Conservation (phyloP, 2,329 filamentous ascomycete species). For the Xylariaceae sp. region DNA sequence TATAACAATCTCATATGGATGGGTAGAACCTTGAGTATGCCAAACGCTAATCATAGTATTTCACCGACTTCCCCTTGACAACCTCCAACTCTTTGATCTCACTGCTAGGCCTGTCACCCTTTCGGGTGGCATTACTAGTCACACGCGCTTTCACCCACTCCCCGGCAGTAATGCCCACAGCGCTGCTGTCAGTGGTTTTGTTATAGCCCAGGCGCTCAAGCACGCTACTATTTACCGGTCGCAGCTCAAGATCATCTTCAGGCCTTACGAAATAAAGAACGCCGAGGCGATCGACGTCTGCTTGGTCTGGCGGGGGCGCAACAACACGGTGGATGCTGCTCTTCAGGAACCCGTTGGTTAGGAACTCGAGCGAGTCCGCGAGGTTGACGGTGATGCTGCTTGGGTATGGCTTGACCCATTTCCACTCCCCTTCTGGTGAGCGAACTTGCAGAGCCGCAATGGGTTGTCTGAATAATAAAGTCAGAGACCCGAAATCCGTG, state of each 20-base stretch:
- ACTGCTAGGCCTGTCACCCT: constrained; percentile 23
- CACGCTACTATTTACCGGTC: constrained; percentile 32
- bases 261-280: constrained; percentile 42
- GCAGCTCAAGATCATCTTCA: constrained; percentile 34
- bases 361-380: constrained; percentile 46
- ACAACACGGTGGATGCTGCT: constrained; percentile 43
- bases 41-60: constrained; percentile 33
- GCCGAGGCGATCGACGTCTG: constrained; percentile 44
- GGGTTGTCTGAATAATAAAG: constrained; percentile 55
- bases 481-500: constrained; percentile 54
- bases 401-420: constrained; percentile 45
- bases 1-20: too few relatives aligned
- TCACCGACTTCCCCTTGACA: constrained; percentile 32
- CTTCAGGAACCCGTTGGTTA: constrained; percentile 45
- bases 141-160: constrained; percentile 37
- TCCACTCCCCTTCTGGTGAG: constrained; percentile 42
- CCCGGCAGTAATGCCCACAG: constrained; percentile 34
- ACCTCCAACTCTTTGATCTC: constrained; percentile 31
- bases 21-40: too few relatives aligned
- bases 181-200: constrained; percentile 23
- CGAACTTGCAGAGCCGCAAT: constrained; percentile 53
- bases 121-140: constrained; percentile 21
- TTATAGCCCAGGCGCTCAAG: constrained; percentile 34
- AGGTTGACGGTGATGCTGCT: constrained; percentile 52
- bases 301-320: constrained; percentile 41